Evolutionary conservation across 306 rosid species (phyloP), one percentile per base, ranked within the genome.

Genomic region (Mucuna pruriens): DNA sequence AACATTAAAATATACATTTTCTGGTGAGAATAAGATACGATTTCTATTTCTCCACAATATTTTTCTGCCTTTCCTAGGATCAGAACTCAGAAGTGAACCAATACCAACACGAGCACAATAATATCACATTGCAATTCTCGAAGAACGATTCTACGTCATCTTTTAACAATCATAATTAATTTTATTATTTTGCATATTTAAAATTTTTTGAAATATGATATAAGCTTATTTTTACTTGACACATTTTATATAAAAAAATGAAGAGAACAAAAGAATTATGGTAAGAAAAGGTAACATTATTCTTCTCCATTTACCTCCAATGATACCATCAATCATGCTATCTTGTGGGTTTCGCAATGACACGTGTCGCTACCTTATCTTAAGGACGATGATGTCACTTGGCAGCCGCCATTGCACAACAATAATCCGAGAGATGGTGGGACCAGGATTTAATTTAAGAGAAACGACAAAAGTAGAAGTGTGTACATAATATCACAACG

Each of bases 371-470:
- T 23, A 66, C 2, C 19, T 77, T 67, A 80, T 84, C 71, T 66
- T 0, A 38, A 80, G 61, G 58, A 60, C 19, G 64, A 69, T 80
- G 78, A 65, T 10, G 76, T 80, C 85, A 76, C 13, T 36, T 8
- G n/a, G 2, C 29, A 75, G 90, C 85, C 83, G 90, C 87, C 90
- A 77, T 66, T 75, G 23, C 33, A 2, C 44, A 25, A 17, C 19
- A 48, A 26, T 78, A 74, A 79, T 55, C 5, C 4, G 0, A 33
- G 5, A 9, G 9, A 45, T 23, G 52, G 2, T 36, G 46, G 42
- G 31, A 65, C 26, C 15, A 42, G 0, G 12, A 54, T 26, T 78
- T 2, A 17, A 54, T 26, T 78, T 2, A 17, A 7, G 39, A 54
- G 10, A 74, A 80, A 55, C 44, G 81, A 75, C 82, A 79, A 57